phyloP scores from a whole-genome alignment of 1,139 yeast species.

The Taphrina pruni region DNA sequence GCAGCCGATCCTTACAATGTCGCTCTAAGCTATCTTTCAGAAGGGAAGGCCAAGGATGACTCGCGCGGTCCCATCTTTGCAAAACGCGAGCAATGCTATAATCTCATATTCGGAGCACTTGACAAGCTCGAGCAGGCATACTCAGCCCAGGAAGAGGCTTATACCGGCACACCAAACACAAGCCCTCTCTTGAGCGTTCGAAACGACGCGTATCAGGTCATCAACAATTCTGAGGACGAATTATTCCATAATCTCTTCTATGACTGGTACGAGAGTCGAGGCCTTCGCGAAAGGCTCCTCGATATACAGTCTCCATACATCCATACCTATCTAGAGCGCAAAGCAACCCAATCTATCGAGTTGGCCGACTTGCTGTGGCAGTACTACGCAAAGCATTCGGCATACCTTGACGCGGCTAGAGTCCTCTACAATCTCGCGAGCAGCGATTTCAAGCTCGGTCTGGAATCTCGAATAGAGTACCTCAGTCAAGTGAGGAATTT shows the following conservation, averaged over 20 bases:
- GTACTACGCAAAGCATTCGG: slow-evolving; percentile 81
- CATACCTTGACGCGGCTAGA: slow-evolving; percentile 80
- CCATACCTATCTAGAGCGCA: slow-evolving; percentile 75
- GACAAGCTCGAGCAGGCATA: slow-evolving; percentile 69
- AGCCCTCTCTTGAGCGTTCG: slow-evolving; percentile 62
- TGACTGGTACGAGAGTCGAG: slow-evolving; percentile 87
- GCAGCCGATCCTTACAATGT: slow-evolving; percentile 67
- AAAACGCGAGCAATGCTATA: slow-evolving; percentile 67
- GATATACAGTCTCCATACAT: slow-evolving; percentile 77
- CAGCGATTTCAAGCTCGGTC: slow-evolving; percentile 68
- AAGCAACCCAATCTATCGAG: slow-evolving; percentile 68
- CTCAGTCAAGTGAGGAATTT: slow-evolving; percentile 92
- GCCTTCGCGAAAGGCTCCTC: slow-evolving; percentile 74
- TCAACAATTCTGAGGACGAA: slow-evolving; percentile 76
- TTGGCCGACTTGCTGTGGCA: slow-evolving; percentile 87
- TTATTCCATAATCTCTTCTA: slow-evolving; percentile 87
- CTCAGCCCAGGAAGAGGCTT: slow-evolving; percentile 53
- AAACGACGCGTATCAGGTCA: slow-evolving; percentile 73
- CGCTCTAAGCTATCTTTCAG: slow-evolving; percentile 62
- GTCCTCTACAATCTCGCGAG: slow-evolving; percentile 75
- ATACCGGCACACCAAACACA: slow-evolving; percentile 42
- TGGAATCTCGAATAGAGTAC: slow-evolving; percentile 81
- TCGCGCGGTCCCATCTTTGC: slow-evolving; percentile 57
- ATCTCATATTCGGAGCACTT: slow-evolving; percentile 73
- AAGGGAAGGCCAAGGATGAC: slow-evolving; percentile 59